phyloP scores from a whole-genome alignment of 176 grass and related monocot species.

The Lolium multiflorum region DNA sequence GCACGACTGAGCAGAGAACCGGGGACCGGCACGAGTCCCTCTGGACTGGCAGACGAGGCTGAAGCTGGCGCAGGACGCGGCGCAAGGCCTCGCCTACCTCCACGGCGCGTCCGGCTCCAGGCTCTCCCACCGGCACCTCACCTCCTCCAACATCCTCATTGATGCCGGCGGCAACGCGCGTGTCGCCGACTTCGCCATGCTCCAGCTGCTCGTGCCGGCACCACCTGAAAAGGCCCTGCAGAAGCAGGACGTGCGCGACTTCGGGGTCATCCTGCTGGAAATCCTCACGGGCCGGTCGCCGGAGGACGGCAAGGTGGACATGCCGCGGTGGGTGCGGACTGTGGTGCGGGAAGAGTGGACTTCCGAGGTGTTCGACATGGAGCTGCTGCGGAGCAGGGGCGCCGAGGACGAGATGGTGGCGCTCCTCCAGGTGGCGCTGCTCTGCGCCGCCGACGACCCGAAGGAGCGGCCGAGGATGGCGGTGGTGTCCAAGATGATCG shows the following conservation, averaged over 20 bases:
- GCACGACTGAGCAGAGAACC: constrained; percentile 55
- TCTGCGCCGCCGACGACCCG: constrained; percentile 63
- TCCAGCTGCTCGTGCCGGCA: constrained; percentile 59
- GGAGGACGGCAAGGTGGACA: constrained; percentile 50
- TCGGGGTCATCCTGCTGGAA: constrained; percentile 81
- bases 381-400: constrained; percentile 64
- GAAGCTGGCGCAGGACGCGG: constrained; percentile 77
- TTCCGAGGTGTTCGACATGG: constrained; percentile 82
- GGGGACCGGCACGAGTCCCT: constrained; percentile 78
- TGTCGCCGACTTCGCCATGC: constrained; percentile 83
- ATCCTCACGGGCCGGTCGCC: constrained; percentile 69
- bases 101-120: constrained; percentile 55
- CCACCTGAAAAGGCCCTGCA: constrained; percentile 22
- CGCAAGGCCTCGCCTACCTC: constrained; percentile 82
- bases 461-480: constrained; percentile 73
- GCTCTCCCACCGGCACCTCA: constrained; percentile 78
- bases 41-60: constrained; percentile 76
- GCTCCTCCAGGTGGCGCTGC: constrained; percentile 86
- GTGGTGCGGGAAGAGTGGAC: constrained; percentile 70
- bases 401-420: constrained; percentile 91
- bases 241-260: constrained; percentile 67
- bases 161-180: constrained; percentile 56
- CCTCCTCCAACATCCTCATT: constrained; percentile 82
- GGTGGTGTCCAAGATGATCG: constrained; percentile 91
- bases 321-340: constrained; percentile 65